A percentile compares a stretch with the other conserved stretches of the same genome.
Evolutionary conservation across 345 rosid species (phyloP).

Genomic region (Euphorbia tirucalli): DNA sequence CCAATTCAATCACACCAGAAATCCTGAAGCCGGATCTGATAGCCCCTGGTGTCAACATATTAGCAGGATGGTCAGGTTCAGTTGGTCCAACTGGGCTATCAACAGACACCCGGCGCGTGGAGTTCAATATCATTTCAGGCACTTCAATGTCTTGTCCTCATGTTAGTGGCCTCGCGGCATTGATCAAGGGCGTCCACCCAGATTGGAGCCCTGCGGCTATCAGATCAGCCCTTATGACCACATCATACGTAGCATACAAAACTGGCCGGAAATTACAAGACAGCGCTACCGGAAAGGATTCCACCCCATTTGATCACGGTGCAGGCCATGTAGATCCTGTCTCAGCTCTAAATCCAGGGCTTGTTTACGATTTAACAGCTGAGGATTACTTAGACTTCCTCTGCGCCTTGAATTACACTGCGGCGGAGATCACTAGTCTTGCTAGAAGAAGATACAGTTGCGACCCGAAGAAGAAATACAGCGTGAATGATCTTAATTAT

Average conservation of each 20-base stretch:
- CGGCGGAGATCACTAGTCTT: conserved; percentile 18
- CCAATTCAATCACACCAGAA: conserved; percentile 22
- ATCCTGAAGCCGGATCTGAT: conserved; percentile 30
- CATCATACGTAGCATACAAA: conserved; percentile 29
- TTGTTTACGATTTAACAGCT: conserved; percentile 23
- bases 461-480: conserved; percentile 18
- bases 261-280: conserved; percentile 19
- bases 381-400: conserved; percentile 31
- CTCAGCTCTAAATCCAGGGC: conserved; percentile 30
- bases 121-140: conserved; percentile 32
- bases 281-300: conserved; percentile 22
- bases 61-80: conserved; percentile 31
- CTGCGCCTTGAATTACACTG: conserved; percentile 30
- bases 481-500: conserved; percentile 25
- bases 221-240: conserved; percentile 33
- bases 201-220: conserved; percentile 32
- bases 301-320: conserved; percentile 33
- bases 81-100: conserved; percentile 30
- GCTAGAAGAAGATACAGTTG: conserved; percentile 23
- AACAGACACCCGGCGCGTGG: conserved; percentile 23
- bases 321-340: conserved; percentile 35
- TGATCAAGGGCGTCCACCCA: conserved; percentile 28
- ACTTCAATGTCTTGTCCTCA: conserved; percentile 39
- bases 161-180: conserved; percentile 28
- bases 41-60: conserved; percentile 35